Percentiles rank a stretch among this genome's conserved stretches.
Evolutionary conservation across 306 rosid species (phyloP).

Genomic region (Trifolium fragiferum): DNA sequence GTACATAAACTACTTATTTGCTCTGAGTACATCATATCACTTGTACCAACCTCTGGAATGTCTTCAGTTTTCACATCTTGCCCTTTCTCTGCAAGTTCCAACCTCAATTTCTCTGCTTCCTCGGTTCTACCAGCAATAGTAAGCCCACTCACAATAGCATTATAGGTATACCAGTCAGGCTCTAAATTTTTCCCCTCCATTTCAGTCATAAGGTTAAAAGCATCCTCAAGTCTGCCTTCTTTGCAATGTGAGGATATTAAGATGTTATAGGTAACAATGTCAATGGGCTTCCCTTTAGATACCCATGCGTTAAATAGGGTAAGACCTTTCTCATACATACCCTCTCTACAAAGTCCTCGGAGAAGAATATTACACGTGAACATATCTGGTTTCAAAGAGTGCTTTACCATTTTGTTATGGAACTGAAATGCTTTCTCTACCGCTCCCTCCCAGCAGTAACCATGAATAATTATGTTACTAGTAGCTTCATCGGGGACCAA

Average conservation of each 20-base stretch:
- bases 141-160: constrained; percentile 62
- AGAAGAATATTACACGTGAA: constrained; percentile 83
- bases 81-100: constrained; percentile 60
- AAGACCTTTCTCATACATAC: constrained; percentile 81
- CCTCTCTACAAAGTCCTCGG: constrained; percentile 69
- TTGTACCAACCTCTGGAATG: constrained; percentile 53
- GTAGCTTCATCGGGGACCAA: constrained; percentile 77
- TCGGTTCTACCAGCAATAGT: constrained; percentile 59
- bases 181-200: constrained; percentile 69
- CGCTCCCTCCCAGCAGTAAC: constrained; percentile 73
- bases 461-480: constrained; percentile 76
- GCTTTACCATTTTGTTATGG: constrained; percentile 74
- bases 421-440: constrained; percentile 86
- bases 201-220: constrained; percentile 61
- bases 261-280: constrained; percentile 82
- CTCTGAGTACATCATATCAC: constrained; percentile 56
- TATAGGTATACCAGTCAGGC: constrained; percentile 70
- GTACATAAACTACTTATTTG: constrained; percentile 65
- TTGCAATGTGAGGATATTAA: constrained; percentile 80
- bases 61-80: constrained; percentile 44
- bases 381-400: constrained; percentile 71
- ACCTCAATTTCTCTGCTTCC: constrained; percentile 66
- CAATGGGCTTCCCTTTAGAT: constrained; percentile 62
- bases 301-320: constrained; percentile 71
- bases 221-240: constrained; percentile 70